Evolutionary conservation across 768 basidiomycete genomes (phyloP).

Genomic region (Kwoniella dendrophila): DNA sequence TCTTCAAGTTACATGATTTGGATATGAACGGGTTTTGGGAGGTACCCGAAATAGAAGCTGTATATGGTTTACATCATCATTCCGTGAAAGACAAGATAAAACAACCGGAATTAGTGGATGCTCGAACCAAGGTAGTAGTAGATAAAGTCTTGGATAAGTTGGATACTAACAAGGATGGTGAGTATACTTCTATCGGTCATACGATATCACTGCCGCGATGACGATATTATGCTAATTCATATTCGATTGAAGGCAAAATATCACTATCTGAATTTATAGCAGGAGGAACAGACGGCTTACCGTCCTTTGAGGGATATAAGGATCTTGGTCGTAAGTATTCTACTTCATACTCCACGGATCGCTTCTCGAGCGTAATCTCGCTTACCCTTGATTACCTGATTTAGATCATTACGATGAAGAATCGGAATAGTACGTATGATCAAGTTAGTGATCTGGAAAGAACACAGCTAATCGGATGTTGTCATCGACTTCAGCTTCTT

Average conservation of each 20-base stretch:
- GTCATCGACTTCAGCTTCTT: constrained; percentile 45
- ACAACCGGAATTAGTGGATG: constrained; percentile 67
- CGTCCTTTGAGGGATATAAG: constrained; percentile 53
- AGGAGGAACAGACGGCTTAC: constrained; percentile 53
- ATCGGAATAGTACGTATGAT: constrained; percentile 54
- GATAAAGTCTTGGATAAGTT: constrained; percentile 68
- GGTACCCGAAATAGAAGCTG: constrained; percentile 84
- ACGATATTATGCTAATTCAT: too few species aligned
- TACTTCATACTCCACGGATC: not conserved
- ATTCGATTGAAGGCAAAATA: constrained; percentile 40
- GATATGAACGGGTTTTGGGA: constrained; percentile 83
- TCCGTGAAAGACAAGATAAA: constrained; percentile 76
- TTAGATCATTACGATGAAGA: constrained; percentile 55
- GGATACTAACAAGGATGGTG: constrained; percentile 75
- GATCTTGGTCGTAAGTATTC: constrained; percentile 54
- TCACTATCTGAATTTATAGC: constrained; percentile 52
- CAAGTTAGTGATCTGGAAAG: not conserved
- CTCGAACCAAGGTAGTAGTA: constrained; percentile 79
- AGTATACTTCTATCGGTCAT: too few species aligned
- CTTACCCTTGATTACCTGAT: not conserved
- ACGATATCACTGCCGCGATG: too few species aligned
- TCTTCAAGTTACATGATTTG: constrained; percentile 94
- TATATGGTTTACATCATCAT: constrained; percentile 94
- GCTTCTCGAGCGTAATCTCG: not conserved
- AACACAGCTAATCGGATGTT: constrained; percentile 9